Percentiles rank a stretch among this genome's conserved stretches.
Conservation (phyloP, 1,139 yeast genomes). For the Yamadazyma sp. region DNA sequence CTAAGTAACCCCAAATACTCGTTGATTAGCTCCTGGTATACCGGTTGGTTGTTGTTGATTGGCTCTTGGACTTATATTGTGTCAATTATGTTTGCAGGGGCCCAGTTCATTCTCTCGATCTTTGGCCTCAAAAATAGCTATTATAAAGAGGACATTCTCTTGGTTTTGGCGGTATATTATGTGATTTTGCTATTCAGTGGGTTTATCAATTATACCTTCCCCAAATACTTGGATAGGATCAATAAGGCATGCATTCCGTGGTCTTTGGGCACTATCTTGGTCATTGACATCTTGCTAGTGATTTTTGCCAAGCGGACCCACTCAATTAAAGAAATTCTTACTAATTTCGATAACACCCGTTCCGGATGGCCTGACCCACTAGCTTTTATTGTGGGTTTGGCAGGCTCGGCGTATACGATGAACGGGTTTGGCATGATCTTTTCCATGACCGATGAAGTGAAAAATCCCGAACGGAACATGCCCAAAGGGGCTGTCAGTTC, state of each 20-base stretch:
- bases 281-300: conserved; percentile 62
- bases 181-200: conserved; percentile 59
- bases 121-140: conserved; percentile 60
- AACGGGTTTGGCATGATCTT: conserved; percentile 84
- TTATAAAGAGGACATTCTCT: conserved; percentile 55
- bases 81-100: conserved; percentile 71
- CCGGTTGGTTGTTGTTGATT: conserved; percentile 71
- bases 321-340: conserved; percentile 57
- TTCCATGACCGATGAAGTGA: conserved; percentile 80
- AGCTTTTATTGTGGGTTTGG: conserved; percentile 73
- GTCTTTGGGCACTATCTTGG: conserved; percentile 71
- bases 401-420: conserved; percentile 74
- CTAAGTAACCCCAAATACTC: conserved; percentile 59
- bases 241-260: conserved; percentile 69
- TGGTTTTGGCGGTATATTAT: conserved; percentile 58
- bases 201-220: conserved; percentile 58
- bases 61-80: conserved; percentile 80
- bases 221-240: conserved; percentile 58
- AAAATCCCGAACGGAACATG: conserved; percentile 69
- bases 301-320: conserved; percentile 62
- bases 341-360: conserved; percentile 67
- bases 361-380: conserved; percentile 71
- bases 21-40: conserved; percentile 62
- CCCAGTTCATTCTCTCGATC: conserved; percentile 66
- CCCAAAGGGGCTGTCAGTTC: conserved; percentile 76